Base-by-base conservation (phyloP, 441 rosid species). In the Brassica balearica region DNA sequence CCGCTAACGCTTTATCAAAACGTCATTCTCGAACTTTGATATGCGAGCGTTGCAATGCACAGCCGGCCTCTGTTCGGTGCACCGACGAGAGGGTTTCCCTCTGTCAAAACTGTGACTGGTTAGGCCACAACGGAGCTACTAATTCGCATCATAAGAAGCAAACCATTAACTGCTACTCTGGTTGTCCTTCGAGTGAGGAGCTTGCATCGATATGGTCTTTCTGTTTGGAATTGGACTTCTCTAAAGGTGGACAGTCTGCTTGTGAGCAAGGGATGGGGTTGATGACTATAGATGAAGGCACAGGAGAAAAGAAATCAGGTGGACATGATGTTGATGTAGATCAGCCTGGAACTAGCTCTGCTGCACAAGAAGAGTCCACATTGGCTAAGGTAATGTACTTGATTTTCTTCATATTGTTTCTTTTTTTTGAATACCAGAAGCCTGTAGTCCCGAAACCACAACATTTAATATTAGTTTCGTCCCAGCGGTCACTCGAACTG, bases 61-160 rank as follows among this genome's bases (percentile, higher is more conserved):
- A 94, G 65, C 96, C 99, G 7, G 93, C 97, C 0, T 38, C 86
- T 3, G 82, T 93, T 75, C 87, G 97, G 82, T 89, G 94, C 77
- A 68, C 48, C 0, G 93, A 90, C 68, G 97, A 93, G 84, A 92
- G 78, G 63, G 72, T 87, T 27, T 90, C 92, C 11, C 85, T 96
- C 8, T 93, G 99, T 88, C 99, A 94, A 80, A 91, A 87, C 76
- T 96, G 99, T 82, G 97, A 96, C 84, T 91, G 95, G 96, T 69
- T 59, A 23, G 92, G 91, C 61, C 98, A 96, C 71, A 85, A 91
- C 14, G 71, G 80, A 14, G 74, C 87, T 27, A 81, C 87, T 27
- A 81, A 86, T 10, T 36, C 74, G 0, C 76, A 83, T 17, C 97
- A 92, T 84, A 91, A 89, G 82, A 88, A 91, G 83, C 98, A 96